Percentiles rank a stretch among this genome's conserved stretches.
phyloP scores from a whole-genome alignment of 2,329 filamentous ascomycete species.

The Monosporascus sp. region DNA sequence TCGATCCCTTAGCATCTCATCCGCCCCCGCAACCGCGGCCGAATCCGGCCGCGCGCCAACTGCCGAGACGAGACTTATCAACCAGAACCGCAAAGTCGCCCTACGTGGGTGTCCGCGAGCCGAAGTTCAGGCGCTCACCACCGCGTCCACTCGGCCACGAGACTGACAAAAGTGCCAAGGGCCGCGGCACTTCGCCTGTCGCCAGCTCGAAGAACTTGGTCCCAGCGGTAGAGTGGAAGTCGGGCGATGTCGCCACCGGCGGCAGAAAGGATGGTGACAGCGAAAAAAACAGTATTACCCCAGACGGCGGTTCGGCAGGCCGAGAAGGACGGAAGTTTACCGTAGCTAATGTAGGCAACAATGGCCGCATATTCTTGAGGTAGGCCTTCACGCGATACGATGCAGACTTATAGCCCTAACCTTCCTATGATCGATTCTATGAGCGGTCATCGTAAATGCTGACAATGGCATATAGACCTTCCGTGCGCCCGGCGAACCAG shows the following conservation, averaged over 20 bases:
- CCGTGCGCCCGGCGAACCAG: constrained; percentile 56
- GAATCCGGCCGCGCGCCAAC: constrained; percentile 18
- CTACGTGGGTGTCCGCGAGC: constrained; percentile 12
- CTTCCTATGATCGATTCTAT: too few species aligned
- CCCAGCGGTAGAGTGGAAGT: constrained; percentile 20
- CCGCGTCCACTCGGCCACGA: constrained; percentile 6
- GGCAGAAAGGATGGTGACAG: constrained; percentile 49
- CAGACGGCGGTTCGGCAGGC: constrained; percentile 56
- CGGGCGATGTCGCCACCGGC: constrained; percentile 24
- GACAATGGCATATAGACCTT: constrained; percentile 41
- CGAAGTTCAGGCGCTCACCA: constrained; percentile 18
- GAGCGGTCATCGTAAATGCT: constrained; percentile 5
- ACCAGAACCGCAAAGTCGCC: constrained; percentile 16
- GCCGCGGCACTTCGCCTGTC: constrained; percentile 16
- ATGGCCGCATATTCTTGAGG: constrained; percentile 78
- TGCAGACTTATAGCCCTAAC: too few species aligned
- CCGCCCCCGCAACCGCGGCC: constrained; percentile 18
- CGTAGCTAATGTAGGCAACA: constrained; percentile 77
- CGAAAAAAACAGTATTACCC: constrained; percentile 50
- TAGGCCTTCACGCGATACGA: constrained; percentile 37
- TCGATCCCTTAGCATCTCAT: constrained; percentile 18
- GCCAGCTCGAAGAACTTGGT: constrained; percentile 21
- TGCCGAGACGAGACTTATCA: constrained; percentile 14
- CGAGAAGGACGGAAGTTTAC: constrained; percentile 69
- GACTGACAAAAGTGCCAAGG: constrained; percentile 13